These are phyloP conservation scores for Cicer bijugum DNA, from an alignment of 306 rosid species.

Conservation along the genomic window DNA sequence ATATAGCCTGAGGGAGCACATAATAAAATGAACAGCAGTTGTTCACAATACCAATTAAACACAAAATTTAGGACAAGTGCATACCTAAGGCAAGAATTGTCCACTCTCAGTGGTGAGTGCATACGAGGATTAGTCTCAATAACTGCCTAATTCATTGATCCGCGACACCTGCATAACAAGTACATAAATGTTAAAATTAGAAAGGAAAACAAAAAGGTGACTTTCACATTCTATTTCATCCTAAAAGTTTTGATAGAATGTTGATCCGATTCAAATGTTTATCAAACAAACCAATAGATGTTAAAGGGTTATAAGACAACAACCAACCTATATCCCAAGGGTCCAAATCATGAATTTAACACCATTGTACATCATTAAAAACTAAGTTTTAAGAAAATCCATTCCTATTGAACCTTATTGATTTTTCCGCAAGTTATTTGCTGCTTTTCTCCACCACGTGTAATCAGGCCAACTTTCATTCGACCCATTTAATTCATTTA, in stretches of 20 bases:
- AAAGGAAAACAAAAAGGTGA: slow-evolving; percentile 18
- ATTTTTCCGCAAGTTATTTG: background rate
- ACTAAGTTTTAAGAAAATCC: slow-evolving; percentile 7
- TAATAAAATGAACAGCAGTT: slow-evolving; percentile 25
- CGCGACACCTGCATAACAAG: slow-evolving; percentile 75
- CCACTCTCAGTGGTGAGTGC: slow-evolving; percentile 47
- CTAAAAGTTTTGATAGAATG: slow-evolving; percentile 21
- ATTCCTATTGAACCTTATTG: background rate
- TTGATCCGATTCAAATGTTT: slow-evolving; percentile 11
- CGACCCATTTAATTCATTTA: background rate
- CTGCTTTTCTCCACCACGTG: background rate
- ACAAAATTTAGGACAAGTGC: slow-evolving; percentile 28
- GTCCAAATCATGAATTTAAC: slow-evolving; percentile 3
- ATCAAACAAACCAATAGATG: slow-evolving; percentile 17
- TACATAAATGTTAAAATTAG: slow-evolving; percentile 24
- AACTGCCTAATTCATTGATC: slow-evolving; percentile 79
- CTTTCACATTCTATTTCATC: slow-evolving; percentile 11
- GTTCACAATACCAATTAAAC: slow-evolving; percentile 24
- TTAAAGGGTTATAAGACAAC: slow-evolving; percentile 15
- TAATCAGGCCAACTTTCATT: background rate
- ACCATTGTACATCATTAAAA: background rate
- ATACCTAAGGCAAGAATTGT: slow-evolving; percentile 50
- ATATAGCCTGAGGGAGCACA: slow-evolving; percentile 39
- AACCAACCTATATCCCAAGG: background rate
- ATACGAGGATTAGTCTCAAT: slow-evolving; percentile 47